phyloP scores from a whole-genome alignment of 352 stramenopile genomes.

The Poterioochromonas sp. region DNA sequence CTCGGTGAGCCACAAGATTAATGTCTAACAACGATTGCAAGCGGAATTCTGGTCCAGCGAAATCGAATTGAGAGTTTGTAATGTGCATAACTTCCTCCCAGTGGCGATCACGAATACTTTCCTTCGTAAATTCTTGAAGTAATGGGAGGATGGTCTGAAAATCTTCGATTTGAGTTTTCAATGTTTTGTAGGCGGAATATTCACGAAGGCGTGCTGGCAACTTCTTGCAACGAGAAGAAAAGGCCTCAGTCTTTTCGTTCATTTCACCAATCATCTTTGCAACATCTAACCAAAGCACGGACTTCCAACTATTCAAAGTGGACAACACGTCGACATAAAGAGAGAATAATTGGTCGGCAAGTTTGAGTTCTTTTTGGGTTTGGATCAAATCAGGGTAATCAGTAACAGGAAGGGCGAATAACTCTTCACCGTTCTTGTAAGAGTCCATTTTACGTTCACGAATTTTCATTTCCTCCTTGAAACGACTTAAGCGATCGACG shows the following conservation, averaged over 20 bases:
- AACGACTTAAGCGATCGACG: slow-evolving; percentile 88
- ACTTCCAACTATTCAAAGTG: slow-evolving; percentile 93
- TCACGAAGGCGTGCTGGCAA: slow-evolving; percentile 87
- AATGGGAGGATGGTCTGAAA: slow-evolving; percentile 92
- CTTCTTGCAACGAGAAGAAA: slow-evolving; percentile 90
- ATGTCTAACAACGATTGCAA: slow-evolving; percentile 85
- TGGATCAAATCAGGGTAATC: slow-evolving; percentile 90
- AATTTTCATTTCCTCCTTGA: slow-evolving; percentile 96
- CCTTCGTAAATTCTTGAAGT: slow-evolving; percentile 88
- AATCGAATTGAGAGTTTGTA: slow-evolving; percentile 79
- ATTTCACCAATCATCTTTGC: slow-evolving; percentile 85
- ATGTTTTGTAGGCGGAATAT: slow-evolving; percentile 90
- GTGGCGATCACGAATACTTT: slow-evolving; percentile 86
- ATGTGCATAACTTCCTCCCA: slow-evolving; percentile 93
- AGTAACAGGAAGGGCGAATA: slow-evolving; percentile 89
- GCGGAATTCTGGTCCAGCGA: slow-evolving; percentile 85
- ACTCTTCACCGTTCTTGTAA: slow-evolving; percentile 86
- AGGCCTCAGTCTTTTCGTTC: slow-evolving; percentile 91
- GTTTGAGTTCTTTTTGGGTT: slow-evolving; percentile 88
- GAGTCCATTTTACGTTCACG: slow-evolving; percentile 91
- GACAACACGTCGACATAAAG: slow-evolving; percentile 93
- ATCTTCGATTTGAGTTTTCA: slow-evolving; percentile 94
- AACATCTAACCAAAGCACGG: slow-evolving; percentile 77
- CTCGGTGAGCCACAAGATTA: slow-evolving; percentile 71
- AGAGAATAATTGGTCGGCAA: slow-evolving; percentile 79